These are phyloP conservation scores for Euphorbia peplus DNA, from an alignment of 345 rosid species.

Conservation along the genomic window DNA sequence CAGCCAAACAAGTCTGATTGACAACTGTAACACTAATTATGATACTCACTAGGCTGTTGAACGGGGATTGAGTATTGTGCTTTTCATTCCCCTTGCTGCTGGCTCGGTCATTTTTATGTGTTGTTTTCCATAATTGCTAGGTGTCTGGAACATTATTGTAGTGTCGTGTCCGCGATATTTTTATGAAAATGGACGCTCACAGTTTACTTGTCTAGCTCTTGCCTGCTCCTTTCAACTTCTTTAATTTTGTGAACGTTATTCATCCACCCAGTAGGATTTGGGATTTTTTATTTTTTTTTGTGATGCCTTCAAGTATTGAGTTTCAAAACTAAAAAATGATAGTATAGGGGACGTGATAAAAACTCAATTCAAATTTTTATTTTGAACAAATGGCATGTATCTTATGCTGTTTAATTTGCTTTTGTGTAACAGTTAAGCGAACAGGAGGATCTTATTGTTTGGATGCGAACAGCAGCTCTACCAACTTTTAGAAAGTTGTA, in stretches of 20 bases:
- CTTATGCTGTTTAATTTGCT: constrained; percentile 16
- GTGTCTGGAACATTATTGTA: neutral
- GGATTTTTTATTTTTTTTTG: neutral
- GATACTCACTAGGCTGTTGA: no score
- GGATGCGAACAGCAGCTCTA: constrained; percentile 99
- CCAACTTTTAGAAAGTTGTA: constrained; percentile 96
- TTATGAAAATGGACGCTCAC: neutral
- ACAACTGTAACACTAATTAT: no score
- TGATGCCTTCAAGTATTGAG: neutral
- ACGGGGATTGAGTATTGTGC: neutral
- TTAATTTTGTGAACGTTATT: neutral
- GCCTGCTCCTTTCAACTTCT: neutral
- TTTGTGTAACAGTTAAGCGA: constrained; percentile 63
- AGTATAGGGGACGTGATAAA: neutral
- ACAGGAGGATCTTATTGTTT: constrained; percentile 93
- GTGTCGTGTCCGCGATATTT: neutral
- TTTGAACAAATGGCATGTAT: constrained; percentile 6
- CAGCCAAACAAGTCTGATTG: no score
- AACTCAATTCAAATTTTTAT: neutral
- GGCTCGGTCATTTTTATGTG: neutral
- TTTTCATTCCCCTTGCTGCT: neutral
- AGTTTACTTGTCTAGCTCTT: neutral
- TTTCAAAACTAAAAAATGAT: neutral
- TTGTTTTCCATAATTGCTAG: neutral
- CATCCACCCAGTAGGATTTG: neutral